Evolutionary conservation across 805 yeast genomes (phyloP).

Genomic region (Saccharomyces jurei): DNA sequence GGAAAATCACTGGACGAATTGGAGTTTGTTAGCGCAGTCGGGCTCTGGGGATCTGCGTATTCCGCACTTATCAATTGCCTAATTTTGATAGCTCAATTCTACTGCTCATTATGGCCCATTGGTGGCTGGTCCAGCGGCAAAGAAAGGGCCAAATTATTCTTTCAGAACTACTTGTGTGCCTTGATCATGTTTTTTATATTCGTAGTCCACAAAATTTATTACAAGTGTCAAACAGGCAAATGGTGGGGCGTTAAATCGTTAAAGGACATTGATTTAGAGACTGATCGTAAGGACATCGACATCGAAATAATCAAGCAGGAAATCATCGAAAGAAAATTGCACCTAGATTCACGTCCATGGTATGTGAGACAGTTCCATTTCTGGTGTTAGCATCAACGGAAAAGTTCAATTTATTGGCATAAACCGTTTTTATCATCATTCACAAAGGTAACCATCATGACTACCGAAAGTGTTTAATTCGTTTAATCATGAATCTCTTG

Average conservation of each 20-base stretch:
- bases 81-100: conserved; percentile 58
- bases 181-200: conserved; percentile 46
- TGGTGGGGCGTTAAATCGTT: conserved; percentile 29
- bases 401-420: neutral
- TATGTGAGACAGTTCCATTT: conserved; percentile 32
- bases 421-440: neutral
- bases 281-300: conserved; percentile 45
- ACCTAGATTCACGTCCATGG: conserved; percentile 32
- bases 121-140: conserved; percentile 28
- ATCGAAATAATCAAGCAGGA: conserved; percentile 38
- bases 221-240: conserved; percentile 12
- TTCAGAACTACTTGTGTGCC: conserved; percentile 47
- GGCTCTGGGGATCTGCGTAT: conserved; percentile 47
- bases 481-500: too few relatives aligned
- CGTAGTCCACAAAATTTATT: conserved; percentile 43
- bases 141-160: conserved; percentile 42
- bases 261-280: conserved; percentile 43
- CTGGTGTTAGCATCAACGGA: conserved; percentile 30
- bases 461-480: too few relatives aligned
- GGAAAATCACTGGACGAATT: conserved; percentile 17
- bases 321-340: conserved; percentile 36
- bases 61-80: conserved; percentile 45
- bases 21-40: conserved; percentile 31
- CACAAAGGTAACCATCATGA: too few relatives aligned
- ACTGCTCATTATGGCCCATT: conserved; percentile 60